Conservation (phyloP, 345 rosid genomes). For the Brassica napus region DNA sequence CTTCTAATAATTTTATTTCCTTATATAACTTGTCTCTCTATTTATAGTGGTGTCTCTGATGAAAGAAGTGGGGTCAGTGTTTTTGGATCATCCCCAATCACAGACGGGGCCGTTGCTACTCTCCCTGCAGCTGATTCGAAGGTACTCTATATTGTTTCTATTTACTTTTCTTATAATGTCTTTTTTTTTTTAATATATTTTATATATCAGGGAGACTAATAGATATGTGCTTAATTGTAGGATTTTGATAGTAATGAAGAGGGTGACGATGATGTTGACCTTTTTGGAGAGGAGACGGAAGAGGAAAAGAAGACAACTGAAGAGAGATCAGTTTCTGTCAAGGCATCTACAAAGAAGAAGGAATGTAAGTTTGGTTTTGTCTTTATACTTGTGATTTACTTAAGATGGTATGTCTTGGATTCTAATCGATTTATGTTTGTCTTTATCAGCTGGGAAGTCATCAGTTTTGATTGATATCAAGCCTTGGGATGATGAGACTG, state of each 20-base stretch:
- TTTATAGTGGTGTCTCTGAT: conserved; percentile 63
- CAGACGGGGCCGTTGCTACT: conserved; percentile 65
- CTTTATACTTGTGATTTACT: background rate
- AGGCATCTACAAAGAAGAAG: conserved; percentile 72
- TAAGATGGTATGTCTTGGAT: background rate
- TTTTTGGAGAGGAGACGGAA: conserved; percentile 84
- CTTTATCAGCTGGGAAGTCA: conserved; percentile 67
- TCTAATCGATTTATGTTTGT: background rate
- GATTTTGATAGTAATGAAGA: conserved; percentile 40
- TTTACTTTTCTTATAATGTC: background rate
- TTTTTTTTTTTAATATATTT: background rate
- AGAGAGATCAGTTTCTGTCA: conserved; percentile 66
- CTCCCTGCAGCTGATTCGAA: conserved; percentile 75
- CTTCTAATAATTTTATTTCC: background rate
- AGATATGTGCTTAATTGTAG: background rate
- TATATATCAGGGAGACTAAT: background rate
- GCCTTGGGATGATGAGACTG: conserved; percentile 94
- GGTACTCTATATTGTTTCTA: conserved; percentile 38
- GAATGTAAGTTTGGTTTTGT: conserved; percentile 33
- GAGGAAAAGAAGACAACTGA: conserved; percentile 90
- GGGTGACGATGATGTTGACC: conserved; percentile 74
- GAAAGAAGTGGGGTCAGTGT: conserved; percentile 78
- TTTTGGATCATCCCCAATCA: conserved; percentile 53
- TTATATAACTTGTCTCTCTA: background rate
- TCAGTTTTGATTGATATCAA: conserved; percentile 72